Evolutionary conservation across 1,139 yeast genomes (phyloP).

Genomic region (Kodamaea arcana): DNA sequence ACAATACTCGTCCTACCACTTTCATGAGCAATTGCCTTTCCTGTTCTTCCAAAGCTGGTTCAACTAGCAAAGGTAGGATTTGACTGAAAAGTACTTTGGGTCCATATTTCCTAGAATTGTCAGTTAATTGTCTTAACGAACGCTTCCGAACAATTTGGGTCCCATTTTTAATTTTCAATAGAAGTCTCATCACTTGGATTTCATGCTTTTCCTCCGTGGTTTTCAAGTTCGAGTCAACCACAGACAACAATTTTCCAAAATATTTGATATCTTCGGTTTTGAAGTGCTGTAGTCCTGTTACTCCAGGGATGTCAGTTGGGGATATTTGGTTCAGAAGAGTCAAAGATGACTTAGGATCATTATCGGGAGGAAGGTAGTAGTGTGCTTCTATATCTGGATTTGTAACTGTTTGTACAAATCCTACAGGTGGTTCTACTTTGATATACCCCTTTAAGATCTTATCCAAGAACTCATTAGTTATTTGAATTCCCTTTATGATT

Average conservation of each 20-base stretch:
- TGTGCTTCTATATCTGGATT: constrained; percentile 29
- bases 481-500: constrained; percentile 40
- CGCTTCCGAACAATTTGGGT: constrained; percentile 60
- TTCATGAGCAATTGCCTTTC: constrained; percentile 83
- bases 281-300: constrained; percentile 54
- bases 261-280: constrained; percentile 69
- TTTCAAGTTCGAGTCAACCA: constrained; percentile 26
- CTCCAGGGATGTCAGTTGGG: constrained; percentile 60
- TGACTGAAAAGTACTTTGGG: constrained; percentile 65
- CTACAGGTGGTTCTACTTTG: constrained; percentile 46
- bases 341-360: constrained; percentile 17
- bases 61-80: constrained; percentile 70
- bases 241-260: constrained; percentile 58
- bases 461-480: constrained; percentile 49
- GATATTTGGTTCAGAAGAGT: constrained; percentile 25
- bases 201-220: constrained; percentile 56
- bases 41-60: constrained; percentile 70
- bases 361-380: constrained; percentile 23
- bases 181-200: constrained; percentile 55
- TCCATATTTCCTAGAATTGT: constrained; percentile 62
- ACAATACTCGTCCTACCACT: constrained; percentile 64
- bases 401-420: constrained; percentile 31
- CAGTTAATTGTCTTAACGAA: constrained; percentile 68
- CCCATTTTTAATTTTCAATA: constrained; percentile 77
- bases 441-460: constrained; percentile 48